Evolutionary conservation across 2,329 filamentous ascomycete species (phyloP), one percentile per base, ranked within the genome.

Genomic region (Cryphonectria japonica): DNA sequence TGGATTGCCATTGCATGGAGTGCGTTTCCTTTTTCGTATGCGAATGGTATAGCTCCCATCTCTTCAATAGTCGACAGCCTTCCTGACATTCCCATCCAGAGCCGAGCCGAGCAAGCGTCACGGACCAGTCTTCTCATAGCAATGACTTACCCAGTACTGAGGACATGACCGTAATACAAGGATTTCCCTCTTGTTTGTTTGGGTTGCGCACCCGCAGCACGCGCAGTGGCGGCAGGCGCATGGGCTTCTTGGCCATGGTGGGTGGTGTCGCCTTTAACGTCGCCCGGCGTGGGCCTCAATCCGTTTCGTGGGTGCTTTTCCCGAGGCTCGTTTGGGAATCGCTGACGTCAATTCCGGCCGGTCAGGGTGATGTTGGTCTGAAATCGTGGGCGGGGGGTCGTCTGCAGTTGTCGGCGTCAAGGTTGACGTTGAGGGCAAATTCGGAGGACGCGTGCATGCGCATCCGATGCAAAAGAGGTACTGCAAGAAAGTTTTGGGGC

Each of bases 141-240:
- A 26, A 76, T 74, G n/a, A 80, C 82, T 65, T 82, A 88, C 86
- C 83, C 50, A 89, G 83, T 26, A 90, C 87, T 22, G 84, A 85
- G 32, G 85, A 85, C 88, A 89, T 89, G 79, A 88, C 81, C 63
- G 80, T 78, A 66, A 88, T 78, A 77, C 88, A 90, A 7, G 87
- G 86, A 75, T 87, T 87, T 72, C 84, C 80, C 67, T 81, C 78
- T 74, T 81, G 76, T 71, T 82, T 82, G 79, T 86, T 87, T 29
- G 87, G 84, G 72, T 86, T 81, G 76, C 84, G 83, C 73, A 89
- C 86, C 73, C 87, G 87, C 68, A 89, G 83, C 50, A 78, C 78
- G 77, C 85, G 84, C 72, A 90, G 80, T 1, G 88, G 88, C 71
- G 88, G 87, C 1, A 91, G 83, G 62, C 87, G 62, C 62, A 66